Conservation (phyloP, 305 asterid species). For the Rubia peregrina region DNA sequence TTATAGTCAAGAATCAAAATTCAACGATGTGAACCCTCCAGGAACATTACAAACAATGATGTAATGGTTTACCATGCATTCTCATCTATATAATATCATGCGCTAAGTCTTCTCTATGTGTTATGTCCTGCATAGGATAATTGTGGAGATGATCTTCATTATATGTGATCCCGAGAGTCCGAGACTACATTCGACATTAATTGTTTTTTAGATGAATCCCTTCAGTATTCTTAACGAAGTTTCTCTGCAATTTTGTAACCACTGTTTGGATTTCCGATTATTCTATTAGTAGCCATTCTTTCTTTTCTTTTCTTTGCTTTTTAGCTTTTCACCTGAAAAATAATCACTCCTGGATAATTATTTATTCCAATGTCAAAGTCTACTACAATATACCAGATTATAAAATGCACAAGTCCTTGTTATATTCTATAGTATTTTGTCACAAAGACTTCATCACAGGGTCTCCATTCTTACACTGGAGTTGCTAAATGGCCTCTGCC, state of each 20-base stretch:
- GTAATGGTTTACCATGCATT: background rate
- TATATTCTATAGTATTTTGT: background rate
- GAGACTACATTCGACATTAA: background rate
- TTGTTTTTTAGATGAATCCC: background rate
- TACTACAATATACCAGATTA: background rate
- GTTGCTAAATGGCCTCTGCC: no score
- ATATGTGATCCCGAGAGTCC: background rate
- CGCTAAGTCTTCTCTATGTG: background rate
- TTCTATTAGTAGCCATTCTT: background rate
- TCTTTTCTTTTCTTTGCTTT: background rate
- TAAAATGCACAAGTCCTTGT: background rate
- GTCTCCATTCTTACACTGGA: background rate
- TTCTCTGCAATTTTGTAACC: background rate
- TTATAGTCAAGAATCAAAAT: background rate
- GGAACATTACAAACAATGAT: background rate
- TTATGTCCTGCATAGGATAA: background rate
- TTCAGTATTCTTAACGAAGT: background rate
- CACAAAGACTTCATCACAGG: background rate
- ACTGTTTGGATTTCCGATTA: background rate
- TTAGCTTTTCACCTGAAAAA: background rate
- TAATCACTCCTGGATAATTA: background rate
- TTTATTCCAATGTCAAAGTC: background rate
- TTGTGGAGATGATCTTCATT: background rate
- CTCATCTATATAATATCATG: background rate
- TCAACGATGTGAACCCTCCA: background rate